Evolutionary conservation across 2,329 filamentous ascomycete species (phyloP).

Genomic region (Pseudogymnoascus sp.): DNA sequence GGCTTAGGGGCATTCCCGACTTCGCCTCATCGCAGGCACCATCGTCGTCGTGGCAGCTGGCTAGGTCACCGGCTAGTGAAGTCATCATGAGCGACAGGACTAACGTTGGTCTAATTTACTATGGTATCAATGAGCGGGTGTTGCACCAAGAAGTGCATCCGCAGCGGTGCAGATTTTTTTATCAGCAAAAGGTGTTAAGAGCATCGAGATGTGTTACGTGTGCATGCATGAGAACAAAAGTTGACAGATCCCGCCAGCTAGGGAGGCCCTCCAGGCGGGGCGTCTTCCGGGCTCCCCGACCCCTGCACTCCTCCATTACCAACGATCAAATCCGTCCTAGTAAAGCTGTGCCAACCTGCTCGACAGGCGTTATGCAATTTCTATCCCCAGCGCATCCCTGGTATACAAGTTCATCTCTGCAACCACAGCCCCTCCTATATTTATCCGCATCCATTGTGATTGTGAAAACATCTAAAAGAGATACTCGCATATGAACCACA

Average conservation of each 20-base stretch:
- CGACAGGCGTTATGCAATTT: background rate
- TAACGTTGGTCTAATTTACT: background rate
- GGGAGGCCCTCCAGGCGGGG: background rate
- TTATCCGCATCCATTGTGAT: background rate
- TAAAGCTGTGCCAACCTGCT: no score
- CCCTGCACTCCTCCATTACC: background rate
- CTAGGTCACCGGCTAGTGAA: background rate
- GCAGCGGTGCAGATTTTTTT: background rate
- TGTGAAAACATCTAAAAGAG: background rate
- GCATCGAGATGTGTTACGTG: background rate
- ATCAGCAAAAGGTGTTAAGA: background rate
- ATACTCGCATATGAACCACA: background rate
- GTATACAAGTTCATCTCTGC: no score
- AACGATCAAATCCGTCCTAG: background rate
- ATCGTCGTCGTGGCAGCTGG: background rate
- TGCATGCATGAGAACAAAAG: background rate
- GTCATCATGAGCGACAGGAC: background rate
- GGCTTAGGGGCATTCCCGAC: background rate
- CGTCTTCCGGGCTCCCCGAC: background rate
- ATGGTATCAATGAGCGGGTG: background rate
- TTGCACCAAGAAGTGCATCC: background rate
- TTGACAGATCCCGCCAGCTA: background rate
- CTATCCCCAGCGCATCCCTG: no score
- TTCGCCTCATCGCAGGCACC: background rate
- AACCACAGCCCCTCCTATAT: background rate